Base-by-base conservation (phyloP, 1,284 basidiomycete genomes). In the Ceratobasidium sp. region DNA sequence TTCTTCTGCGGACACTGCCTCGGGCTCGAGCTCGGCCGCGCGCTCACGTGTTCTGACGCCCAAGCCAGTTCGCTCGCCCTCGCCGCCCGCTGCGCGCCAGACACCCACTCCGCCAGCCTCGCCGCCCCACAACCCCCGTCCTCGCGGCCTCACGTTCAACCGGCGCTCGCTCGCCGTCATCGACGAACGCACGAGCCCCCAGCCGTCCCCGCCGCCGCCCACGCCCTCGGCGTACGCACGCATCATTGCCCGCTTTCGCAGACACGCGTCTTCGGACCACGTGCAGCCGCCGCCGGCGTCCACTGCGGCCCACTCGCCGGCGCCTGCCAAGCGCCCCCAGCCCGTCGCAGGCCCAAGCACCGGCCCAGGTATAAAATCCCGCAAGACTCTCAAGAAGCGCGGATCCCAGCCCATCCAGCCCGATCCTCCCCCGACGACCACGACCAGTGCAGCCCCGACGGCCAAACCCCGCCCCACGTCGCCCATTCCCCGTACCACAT, bases 341-440 rank as follows among this genome's bases (percentile, higher is more conserved):
- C 66, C 66, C 27, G 51, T 46, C 14, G 37, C 65, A 19, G 65
- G 48, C 37, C 66, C 63, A 51, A 65, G 63, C 63, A 43, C 59
- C 22, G 59, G n/a, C 39, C n/a, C 31, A 22, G 27, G 11, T 24
- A 34, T 65, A 48, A 65, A 53, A 54, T 54, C 37, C 66, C 53
- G 66, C 37, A 54, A 54, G 39, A 71, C 66, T 31, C 66, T 71
- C 19, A 37, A 41, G 39, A 71, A 71, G 54, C 66, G 66, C 66
- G 53, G 51, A 24, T 65, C 63, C 2, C 63, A 65, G n/a, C 63
- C 43, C 19, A 65, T 65, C 43, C 31, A 8, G 6, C 27, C 27
- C 56, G 19, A 58, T 4, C 31, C 56, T 31, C 49, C 24, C 34
- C 3, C 56, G 22, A 16, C 56, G 29, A 58, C 19, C 43, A 48